Base-by-base conservation (phyloP, 805 yeast species). In the Suhomyces pyralidae region DNA sequence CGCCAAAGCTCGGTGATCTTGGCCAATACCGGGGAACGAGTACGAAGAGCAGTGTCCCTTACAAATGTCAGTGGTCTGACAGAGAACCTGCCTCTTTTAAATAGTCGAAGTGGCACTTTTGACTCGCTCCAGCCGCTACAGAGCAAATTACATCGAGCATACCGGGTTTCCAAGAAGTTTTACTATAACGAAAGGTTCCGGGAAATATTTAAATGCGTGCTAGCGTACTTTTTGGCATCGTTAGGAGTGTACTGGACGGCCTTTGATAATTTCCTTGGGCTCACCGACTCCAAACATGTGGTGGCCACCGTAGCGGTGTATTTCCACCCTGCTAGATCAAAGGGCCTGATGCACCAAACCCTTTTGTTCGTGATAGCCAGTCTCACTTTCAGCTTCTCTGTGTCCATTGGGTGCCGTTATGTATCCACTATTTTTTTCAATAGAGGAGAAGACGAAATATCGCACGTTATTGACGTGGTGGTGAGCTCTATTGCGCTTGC, bases 241-340 rank as follows among this genome's bases (percentile, higher is more conserved):
- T 61, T 87, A 52, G 88, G 85, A 0, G 94, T 89, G 15, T 88
- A 85, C 65, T 77, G 77, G 58, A 61, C 76, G 1, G 70, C 79
- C 0, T 69, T 84, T 45, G 76, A 84, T 9, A 59, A 66, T 15
- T 54, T 82, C 2, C 63, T 88, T 43, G 96, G 96, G 0, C 64
- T 69, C 34, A 77, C 88, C 24, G 92, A 87, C 67, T 82, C 87
- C 9, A 89, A 89, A 64, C 96, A 89, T 71, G 79, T 88, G 57
- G 84, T 86, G 2, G 90, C 96, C 38, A 90, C 96, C 0, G 86
- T 86, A 8, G 86, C 89, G 1, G 94, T 89, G 2, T 90, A 90
- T 66, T 89, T 90, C 73, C 94, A 89, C 62, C 90, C 96, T 0
- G 80, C 92, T 1, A 68, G 96, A 47, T 79, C 94, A 0, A 80